Evolutionary conservation across 73 alveolate species (phyloP), one percentile per base, ranked within the genome.

Genomic region (Halteria grandinella): DNA sequence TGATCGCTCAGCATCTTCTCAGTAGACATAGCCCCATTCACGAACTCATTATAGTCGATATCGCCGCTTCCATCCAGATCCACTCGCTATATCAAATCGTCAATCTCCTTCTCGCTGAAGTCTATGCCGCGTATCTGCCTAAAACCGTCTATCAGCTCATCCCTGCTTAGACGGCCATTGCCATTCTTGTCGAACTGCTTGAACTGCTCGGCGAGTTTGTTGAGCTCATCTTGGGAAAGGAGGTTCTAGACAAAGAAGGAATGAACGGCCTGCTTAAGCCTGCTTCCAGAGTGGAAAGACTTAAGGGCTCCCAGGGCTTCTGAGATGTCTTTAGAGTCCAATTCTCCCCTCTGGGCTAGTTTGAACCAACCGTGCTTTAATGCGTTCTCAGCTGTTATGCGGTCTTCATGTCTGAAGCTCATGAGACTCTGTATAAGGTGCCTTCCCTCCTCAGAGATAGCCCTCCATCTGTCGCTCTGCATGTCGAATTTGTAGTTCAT

Each of bases 1-100:
- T 91, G 97, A 28, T 64, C 69, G 20, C 91, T 83, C 33, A 85
- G 80, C 17, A 90, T 76, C 47, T 88, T 90, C 45, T 87, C 77
- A 58, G 59, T 90, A 82, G 89, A 91, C 45, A 93, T 37, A 10
- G 97, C 79, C 3, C 96, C 94, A 49, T 63, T 63, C 21, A 40
- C 33, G 72, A 70, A 79, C 66, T 79, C 90, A 12, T 60, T 39
- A 37, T 79, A 79, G 66, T 79, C 82, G 5, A 79, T 79, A 12
- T 79, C 78, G 1, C 90, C 90, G 4, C 75, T 34, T 43, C 69
- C 69, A 44, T 79, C 85, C 25, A 70, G 52, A 54, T 79, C 90
- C 6, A 79, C 81, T 14, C 62, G 54, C 33, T 50, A 37, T 1
- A 79, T 70, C 64, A 79, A 33, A 7, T 41, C 72, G 29, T 79